These are phyloP conservation scores for Teratosphaeriaceae sp. DNA, from an alignment of 2,329 filamentous ascomycete species.

Conservation along the genomic window DNA sequence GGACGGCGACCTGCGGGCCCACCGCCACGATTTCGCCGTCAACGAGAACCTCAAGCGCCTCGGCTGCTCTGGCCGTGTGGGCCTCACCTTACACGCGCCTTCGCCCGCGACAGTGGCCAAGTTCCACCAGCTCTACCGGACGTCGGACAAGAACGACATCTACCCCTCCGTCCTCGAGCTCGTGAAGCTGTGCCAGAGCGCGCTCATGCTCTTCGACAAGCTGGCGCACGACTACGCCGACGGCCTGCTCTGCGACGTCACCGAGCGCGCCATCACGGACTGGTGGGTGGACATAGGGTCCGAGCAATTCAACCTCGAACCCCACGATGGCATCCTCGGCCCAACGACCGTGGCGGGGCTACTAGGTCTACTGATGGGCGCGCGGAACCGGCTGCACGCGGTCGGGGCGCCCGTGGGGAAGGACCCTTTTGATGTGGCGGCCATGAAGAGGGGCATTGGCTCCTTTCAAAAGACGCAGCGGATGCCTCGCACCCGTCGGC, in stretches of 20 bases:
- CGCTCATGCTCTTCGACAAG: conserved; percentile 80
- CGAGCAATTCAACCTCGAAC: conserved; percentile 88
- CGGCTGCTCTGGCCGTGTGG: conserved; percentile 84
- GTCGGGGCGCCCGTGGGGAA: conserved; percentile 79
- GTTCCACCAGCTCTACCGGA: conserved; percentile 85
- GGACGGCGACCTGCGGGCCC: conserved; percentile 72
- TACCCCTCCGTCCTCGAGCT: conserved; percentile 77
- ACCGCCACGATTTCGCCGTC: conserved; percentile 80
- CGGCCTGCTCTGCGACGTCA: conserved; percentile 86
- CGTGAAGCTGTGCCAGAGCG: conserved; percentile 84
- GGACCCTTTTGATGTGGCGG: conserved; percentile 81
- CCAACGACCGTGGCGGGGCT: conserved; percentile 86
- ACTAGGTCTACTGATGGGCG: conserved; percentile 81
- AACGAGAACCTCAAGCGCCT: conserved; percentile 91
- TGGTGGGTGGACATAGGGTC: conserved; percentile 96
- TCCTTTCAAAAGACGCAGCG: conserved; percentile 89
- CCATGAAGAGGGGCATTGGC: conserved; percentile 74
- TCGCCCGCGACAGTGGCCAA: conserved; percentile 79
- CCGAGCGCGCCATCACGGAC: conserved; percentile 80
- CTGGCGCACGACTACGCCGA: conserved; percentile 85
- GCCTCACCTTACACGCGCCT: conserved; percentile 71
- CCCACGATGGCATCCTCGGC: conserved; percentile 84
- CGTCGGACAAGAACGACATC: conserved; percentile 73
- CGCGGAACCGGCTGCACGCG: conserved; percentile 80
- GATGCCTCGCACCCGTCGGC: conserved; percentile 65